phyloP scores from a whole-genome alignment of 2,329 filamentous ascomycete species.

The Hypoxylon sp. region DNA sequence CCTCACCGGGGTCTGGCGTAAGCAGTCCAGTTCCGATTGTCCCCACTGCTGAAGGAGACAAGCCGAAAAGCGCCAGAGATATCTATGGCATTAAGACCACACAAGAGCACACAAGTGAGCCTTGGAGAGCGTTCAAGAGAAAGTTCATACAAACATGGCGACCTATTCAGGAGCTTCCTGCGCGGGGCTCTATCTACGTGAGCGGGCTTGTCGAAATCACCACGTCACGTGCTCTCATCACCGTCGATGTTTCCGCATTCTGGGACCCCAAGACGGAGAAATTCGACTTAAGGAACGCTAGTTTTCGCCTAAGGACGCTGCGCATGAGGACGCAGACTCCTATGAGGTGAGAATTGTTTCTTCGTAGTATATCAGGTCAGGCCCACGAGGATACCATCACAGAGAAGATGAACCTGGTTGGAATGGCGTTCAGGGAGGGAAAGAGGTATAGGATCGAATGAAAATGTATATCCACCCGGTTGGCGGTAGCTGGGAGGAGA shows the following conservation, averaged over 20 bases:
- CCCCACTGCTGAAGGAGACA: conserved; percentile 32
- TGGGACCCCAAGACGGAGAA: conserved; percentile 70
- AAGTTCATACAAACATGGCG: conserved; percentile 64
- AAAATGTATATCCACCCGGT: conserved; percentile 26
- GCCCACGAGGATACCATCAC: neutral
- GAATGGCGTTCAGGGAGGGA: conserved; percentile 27
- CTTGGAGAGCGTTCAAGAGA: conserved; percentile 55
- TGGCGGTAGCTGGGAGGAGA: conserved; percentile 20
- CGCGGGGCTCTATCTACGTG: conserved; percentile 66
- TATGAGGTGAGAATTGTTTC: conserved; percentile 25
- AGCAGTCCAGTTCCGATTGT: conserved; percentile 37
- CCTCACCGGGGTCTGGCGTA: conserved; percentile 33
- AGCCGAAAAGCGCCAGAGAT: conserved; percentile 44
- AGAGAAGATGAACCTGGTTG: conserved; percentile 15
- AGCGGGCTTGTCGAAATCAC: conserved; percentile 69
- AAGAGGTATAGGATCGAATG: conserved; percentile 14
- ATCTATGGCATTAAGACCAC: conserved; percentile 54
- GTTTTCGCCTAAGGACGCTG: conserved; percentile 32
- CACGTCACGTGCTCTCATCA: conserved; percentile 62
- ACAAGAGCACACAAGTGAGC: conserved; percentile 50
- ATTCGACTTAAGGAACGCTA: conserved; percentile 55
- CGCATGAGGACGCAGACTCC: conserved; percentile 43
- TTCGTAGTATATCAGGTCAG: neutral
- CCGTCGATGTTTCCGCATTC: conserved; percentile 67
- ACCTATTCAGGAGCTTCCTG: conserved; percentile 60